phyloP scores from a whole-genome alignment of 2,329 filamentous ascomycete species.

The Metarhizium guizhouense region DNA sequence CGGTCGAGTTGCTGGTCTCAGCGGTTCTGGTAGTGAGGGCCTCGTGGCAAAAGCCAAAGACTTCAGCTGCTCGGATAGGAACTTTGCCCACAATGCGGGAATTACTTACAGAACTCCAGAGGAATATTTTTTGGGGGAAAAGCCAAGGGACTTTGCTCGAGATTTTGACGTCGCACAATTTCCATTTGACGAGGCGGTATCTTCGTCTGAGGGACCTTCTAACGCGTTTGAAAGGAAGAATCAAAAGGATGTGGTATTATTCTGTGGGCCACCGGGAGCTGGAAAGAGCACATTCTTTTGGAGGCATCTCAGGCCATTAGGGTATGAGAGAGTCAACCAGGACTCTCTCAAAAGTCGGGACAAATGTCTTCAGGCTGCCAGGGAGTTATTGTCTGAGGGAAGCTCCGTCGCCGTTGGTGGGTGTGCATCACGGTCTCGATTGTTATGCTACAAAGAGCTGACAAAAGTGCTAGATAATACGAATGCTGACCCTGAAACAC shows the following conservation, averaged over 20 bases:
- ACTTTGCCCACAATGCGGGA: slow-evolving; percentile 79
- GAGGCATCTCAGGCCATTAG: slow-evolving; percentile 65
- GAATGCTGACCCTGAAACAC: slow-evolving; percentile 73
- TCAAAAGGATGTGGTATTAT: slow-evolving; percentile 66
- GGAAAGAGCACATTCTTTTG: slow-evolving; percentile 92
- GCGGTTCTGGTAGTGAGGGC: slow-evolving; percentile 12
- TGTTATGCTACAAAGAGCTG: slow-evolving; percentile 7
- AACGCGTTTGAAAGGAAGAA: slow-evolving; percentile 52
- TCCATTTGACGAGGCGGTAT: slow-evolving; percentile 25
- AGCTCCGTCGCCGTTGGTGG: slow-evolving; percentile 69
- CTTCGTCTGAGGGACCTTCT: slow-evolving; percentile 12
- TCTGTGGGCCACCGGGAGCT: slow-evolving; percentile 80
- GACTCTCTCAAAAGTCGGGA: slow-evolving; percentile 70
- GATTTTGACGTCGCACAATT: slow-evolving; percentile 62
- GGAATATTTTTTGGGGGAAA: slow-evolving; percentile 73
- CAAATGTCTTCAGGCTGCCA: slow-evolving; percentile 65
- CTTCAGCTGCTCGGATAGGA: slow-evolving; percentile 60
- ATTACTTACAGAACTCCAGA: slow-evolving; percentile 80
- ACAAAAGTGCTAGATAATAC: slow-evolving; percentile 64
- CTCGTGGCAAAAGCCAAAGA: slow-evolving; percentile 35
- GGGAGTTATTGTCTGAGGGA: slow-evolving; percentile 52
- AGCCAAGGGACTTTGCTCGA: slow-evolving; percentile 55
- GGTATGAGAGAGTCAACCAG: slow-evolving; percentile 83
- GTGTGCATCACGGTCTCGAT: slow-evolving; percentile 19
- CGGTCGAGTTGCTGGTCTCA: slow-evolving; percentile 39